These are phyloP conservation scores for Neurospora sp. DNA, from an alignment of 2,329 filamentous ascomycete species.

Conservation along the genomic window DNA sequence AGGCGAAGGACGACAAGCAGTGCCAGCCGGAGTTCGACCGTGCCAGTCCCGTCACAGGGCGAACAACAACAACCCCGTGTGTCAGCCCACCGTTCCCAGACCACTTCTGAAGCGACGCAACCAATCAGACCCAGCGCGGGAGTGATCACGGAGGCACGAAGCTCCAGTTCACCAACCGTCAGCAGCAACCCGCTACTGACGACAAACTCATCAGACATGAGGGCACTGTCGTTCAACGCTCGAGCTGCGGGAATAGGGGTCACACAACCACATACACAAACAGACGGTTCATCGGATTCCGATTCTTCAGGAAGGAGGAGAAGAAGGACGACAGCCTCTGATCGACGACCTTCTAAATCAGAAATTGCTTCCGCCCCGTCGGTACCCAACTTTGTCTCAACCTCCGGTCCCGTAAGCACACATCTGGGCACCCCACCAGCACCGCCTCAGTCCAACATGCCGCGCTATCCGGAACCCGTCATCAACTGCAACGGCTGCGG, in stretches of 20 bases:
- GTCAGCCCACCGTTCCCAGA: slow-evolving; percentile 46
- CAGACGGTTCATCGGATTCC: background rate
- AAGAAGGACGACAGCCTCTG: background rate
- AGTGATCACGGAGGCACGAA: slow-evolving; percentile 31
- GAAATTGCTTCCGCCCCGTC: slow-evolving; percentile 1
- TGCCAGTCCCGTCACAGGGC: slow-evolving; percentile 32
- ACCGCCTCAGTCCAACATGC: slow-evolving; percentile 4
- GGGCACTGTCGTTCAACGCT: slow-evolving; percentile 28
- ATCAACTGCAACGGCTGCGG: slow-evolving; percentile 65
- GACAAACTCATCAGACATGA: slow-evolving; percentile 15
- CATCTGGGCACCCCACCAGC: slow-evolving; percentile 4
- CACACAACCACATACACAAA: background rate
- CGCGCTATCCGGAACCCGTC: slow-evolving; percentile 54
- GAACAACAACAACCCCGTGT: slow-evolving; percentile 38
- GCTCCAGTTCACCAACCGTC: slow-evolving; percentile 26
- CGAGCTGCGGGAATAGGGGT: slow-evolving; percentile 16
- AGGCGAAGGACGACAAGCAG: slow-evolving; percentile 45
- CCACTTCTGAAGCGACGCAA: slow-evolving; percentile 25
- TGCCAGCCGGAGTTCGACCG: slow-evolving; percentile 41
- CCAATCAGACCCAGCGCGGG: slow-evolving; percentile 26
- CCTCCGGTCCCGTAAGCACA: slow-evolving; percentile 7
- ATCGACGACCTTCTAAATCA: background rate
- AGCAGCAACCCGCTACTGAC: slow-evolving; percentile 7
- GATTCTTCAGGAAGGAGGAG: background rate
- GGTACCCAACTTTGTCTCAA: slow-evolving; percentile 5